Percentiles rank a stretch among this genome's conserved stretches.
phyloP scores from a whole-genome alignment of 148 eudicot species.

The Polygonum aviculare region DNA sequence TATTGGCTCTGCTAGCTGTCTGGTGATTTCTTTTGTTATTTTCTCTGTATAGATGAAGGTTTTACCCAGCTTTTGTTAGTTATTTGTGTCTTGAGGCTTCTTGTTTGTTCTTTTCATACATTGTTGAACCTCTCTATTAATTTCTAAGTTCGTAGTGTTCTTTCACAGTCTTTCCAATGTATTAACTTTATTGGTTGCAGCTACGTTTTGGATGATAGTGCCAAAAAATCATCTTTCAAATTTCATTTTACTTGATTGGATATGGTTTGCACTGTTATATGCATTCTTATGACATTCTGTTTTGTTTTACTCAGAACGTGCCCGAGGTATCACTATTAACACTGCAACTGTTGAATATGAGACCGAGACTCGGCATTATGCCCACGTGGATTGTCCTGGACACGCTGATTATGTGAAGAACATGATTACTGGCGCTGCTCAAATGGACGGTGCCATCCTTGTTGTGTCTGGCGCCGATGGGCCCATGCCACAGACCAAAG shows the following conservation, averaged over 20 bases:
- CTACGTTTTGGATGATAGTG: neutral
- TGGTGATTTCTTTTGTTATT: neutral
- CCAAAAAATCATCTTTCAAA: neutral
- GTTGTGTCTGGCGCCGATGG: constrained; percentile 4
- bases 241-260: neutral
- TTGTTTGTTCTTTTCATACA: neutral
- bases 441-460: constrained; percentile 2
- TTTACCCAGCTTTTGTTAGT: neutral
- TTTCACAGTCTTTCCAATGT: neutral
- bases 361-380: neutral
- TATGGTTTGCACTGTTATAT: neutral
- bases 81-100: neutral
- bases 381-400: constrained; percentile 1
- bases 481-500: constrained; percentile 3
- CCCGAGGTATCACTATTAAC: constrained; percentile 1
- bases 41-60: neutral
- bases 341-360: constrained; percentile 5
- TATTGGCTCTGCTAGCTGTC: neutral
- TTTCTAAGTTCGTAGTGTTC: neutral
- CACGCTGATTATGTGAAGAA: neutral
- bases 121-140: neutral
- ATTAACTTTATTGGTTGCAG: neutral
- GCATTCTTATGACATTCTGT: neutral
- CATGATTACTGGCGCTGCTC: constrained; percentile 1
- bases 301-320: constrained; percentile 3